These are phyloP conservation scores for Ogataea sp. DNA, from an alignment of 805 yeast species.

Conservation along the genomic window DNA sequence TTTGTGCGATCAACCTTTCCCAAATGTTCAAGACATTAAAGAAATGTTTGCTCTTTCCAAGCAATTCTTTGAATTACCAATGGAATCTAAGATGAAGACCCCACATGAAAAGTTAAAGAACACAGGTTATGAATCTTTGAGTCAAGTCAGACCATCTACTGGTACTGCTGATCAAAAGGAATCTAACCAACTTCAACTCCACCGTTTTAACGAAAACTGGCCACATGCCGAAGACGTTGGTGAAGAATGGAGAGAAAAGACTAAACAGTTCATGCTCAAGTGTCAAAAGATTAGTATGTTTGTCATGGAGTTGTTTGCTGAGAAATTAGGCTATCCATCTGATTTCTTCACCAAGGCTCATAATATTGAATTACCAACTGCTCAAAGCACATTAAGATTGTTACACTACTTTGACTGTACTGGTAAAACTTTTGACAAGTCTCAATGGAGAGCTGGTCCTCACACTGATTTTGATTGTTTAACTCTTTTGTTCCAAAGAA, in stretches of 20 bases:
- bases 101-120: constrained; percentile 25
- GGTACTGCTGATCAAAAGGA: constrained; percentile 27
- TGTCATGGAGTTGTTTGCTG: constrained; percentile 23
- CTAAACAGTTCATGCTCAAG: constrained; percentile 14
- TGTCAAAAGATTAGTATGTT: constrained; percentile 18
- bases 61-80: constrained; percentile 16
- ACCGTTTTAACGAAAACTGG: constrained; percentile 23
- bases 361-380: constrained; percentile 17
- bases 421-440: constrained; percentile 14
- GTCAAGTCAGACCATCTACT: constrained; percentile 29
- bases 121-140: constrained; percentile 25
- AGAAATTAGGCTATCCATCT: constrained; percentile 19
- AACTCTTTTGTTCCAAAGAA: constrained; percentile 26
- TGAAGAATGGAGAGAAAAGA: constrained; percentile 19
- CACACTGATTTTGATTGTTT: constrained; percentile 30
- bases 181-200: constrained; percentile 24
- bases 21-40: constrained; percentile 21
- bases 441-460: constrained; percentile 29
- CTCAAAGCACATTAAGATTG: constrained; percentile 27
- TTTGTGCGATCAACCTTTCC: constrained; percentile 24
- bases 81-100: constrained; percentile 19
- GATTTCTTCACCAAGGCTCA: constrained; percentile 23
- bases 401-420: constrained; percentile 25
- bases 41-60: constrained; percentile 18
- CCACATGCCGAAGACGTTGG: constrained; percentile 23